Conservation (phyloP, 148 eudicot genomes). For the Talinum fruticosum region DNA sequence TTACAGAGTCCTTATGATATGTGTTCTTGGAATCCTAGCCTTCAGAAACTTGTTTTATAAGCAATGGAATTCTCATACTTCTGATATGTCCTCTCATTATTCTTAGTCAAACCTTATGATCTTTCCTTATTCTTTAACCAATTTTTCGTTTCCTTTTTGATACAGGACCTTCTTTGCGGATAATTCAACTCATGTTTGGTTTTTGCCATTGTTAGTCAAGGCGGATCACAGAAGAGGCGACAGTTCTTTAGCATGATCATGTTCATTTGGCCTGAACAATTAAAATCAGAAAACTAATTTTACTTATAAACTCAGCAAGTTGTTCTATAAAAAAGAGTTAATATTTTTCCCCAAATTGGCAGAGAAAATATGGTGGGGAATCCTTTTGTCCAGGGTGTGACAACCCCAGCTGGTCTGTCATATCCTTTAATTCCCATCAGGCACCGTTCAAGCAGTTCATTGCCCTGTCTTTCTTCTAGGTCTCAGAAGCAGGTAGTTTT, state of each 20-base stretch:
- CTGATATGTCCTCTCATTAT: not conserved
- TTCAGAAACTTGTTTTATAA: not conserved
- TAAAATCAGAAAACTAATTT: not conserved
- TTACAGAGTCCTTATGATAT: not conserved
- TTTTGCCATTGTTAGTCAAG: slow-evolving; percentile 3
- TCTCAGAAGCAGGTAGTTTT: slow-evolving; percentile 30
- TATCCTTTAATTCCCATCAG: slow-evolving; percentile 27
- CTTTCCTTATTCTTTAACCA: not conserved
- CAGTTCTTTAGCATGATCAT: slow-evolving; percentile 6
- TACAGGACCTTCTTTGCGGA: slow-evolving; percentile 9
- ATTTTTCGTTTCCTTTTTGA: not conserved
- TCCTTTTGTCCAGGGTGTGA: slow-evolving; percentile 42
- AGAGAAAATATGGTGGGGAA: slow-evolving; percentile 47
- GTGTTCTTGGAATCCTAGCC: not conserved
- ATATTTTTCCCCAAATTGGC: not conserved
- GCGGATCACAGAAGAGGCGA: not conserved
- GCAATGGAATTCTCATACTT: not conserved
- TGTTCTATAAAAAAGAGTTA: too few species aligned
- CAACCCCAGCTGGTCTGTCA: slow-evolving; percentile 37
- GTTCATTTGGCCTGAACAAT: slow-evolving; percentile 6
- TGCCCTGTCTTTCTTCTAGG: slow-evolving; percentile 46
- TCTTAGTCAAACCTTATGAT: not conserved
- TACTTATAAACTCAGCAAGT: not conserved
- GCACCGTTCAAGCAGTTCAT: slow-evolving; percentile 27
- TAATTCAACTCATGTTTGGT: slow-evolving; percentile 3